Evolutionary conservation across 257 asterid species (phyloP).

Genomic region (Ehretia macrophylla): DNA sequence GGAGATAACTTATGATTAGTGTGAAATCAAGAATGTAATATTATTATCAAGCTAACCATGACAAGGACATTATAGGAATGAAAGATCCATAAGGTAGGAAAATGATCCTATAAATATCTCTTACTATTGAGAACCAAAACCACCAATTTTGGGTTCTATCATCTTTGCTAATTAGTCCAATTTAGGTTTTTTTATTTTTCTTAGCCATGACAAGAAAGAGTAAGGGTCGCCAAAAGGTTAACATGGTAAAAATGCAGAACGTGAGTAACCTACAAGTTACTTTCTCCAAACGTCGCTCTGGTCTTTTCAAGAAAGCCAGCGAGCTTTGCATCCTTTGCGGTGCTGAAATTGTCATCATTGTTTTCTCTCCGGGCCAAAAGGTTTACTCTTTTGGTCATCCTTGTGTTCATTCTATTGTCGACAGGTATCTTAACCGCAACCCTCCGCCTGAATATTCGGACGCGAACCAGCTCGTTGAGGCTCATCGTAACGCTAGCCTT

Average conservation of each 20-base stretch:
- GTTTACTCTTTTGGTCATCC: constrained; percentile 47
- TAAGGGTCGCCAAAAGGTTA: constrained; percentile 43
- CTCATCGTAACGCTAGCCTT: constrained; percentile 34
- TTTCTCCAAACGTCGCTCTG: constrained; percentile 47
- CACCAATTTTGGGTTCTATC: neutral
- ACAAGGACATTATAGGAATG: neutral
- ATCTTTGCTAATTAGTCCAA: neutral
- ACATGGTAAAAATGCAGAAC: constrained; percentile 41
- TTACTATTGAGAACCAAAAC: neutral
- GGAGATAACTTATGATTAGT: neutral
- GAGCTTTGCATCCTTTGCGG: constrained; percentile 36
- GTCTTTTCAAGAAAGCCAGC: constrained; percentile 40
- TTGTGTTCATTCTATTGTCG: constrained; percentile 20
- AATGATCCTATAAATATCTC: neutral
- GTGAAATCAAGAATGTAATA: neutral
- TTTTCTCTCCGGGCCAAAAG: constrained; percentile 38
- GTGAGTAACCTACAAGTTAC: constrained; percentile 42
- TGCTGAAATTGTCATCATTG: constrained; percentile 32
- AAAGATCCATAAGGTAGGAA: neutral
- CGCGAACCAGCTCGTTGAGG: constrained; percentile 36
- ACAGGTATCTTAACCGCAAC: constrained; percentile 16
- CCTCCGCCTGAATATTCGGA: neutral
- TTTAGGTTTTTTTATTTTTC: too few species aligned
- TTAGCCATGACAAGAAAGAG: constrained; percentile 6
- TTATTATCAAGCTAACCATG: neutral